Conservation (phyloP, 306 rosid genomes). For the Vigna hirtella region DNA sequence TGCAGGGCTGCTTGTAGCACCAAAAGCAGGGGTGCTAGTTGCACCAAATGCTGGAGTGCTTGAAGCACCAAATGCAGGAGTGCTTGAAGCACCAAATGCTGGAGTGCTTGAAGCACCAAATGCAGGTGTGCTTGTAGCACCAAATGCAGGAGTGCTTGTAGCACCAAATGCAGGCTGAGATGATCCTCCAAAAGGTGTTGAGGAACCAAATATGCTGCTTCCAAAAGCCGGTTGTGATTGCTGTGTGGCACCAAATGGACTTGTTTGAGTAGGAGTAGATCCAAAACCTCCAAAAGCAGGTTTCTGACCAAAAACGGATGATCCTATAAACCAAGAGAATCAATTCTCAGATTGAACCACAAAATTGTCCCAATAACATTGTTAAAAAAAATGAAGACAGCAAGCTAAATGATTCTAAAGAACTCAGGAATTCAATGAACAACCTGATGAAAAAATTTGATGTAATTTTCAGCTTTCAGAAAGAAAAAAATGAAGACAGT, state of each 20-base stretch:
- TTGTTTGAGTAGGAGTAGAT: constrained; percentile 72
- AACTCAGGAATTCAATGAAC: constrained; percentile 10
- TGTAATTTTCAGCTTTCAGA: constrained; percentile 6
- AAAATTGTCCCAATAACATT: constrained; percentile 13
- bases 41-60: constrained; percentile 67
- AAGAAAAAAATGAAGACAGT: constrained; percentile 5
- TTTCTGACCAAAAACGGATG: constrained; percentile 87
- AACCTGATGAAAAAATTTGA: not conserved
- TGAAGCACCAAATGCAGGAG: constrained; percentile 59
- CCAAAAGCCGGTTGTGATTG: constrained; percentile 92
- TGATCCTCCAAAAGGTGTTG: constrained; percentile 81
- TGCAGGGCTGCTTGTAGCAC: constrained; percentile 49
- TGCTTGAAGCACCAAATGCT: constrained; percentile 52
- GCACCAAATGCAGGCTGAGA: constrained; percentile 71
- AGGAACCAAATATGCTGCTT: constrained; percentile 80
- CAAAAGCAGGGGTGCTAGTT: constrained; percentile 60
- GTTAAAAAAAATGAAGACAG: not conserved
- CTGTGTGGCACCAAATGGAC: constrained; percentile 79
- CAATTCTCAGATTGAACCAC: constrained; percentile 40
- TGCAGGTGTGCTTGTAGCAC: constrained; percentile 56
- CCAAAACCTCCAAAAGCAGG: constrained; percentile 88
- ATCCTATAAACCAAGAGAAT: constrained; percentile 52
- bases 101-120: constrained; percentile 58
- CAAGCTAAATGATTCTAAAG: constrained; percentile 23
- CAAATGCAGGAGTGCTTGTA: constrained; percentile 55